Evolutionary conservation across 1,284 basidiomycete genomes (phyloP).

Genomic region (Calocybe gambosa): DNA sequence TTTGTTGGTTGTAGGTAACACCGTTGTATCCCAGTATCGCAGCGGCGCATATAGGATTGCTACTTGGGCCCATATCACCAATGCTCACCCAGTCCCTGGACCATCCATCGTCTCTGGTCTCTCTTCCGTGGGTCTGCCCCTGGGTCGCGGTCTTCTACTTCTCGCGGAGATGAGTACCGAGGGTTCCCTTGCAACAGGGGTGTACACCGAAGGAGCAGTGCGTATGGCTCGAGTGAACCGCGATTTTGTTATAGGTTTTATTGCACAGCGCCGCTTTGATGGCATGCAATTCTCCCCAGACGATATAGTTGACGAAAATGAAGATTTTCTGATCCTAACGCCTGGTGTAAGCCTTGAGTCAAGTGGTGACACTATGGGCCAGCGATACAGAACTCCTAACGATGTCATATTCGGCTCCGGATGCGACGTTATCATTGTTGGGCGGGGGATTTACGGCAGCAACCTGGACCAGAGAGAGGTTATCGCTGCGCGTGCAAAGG

Average conservation of each 20-base stretch:
- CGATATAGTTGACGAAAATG: constrained; percentile 23
- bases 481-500: constrained; percentile 67
- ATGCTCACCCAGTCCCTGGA: constrained; percentile 93
- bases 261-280: constrained; percentile 84
- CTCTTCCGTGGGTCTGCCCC: constrained; percentile 77
- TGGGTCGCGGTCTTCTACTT: constrained; percentile 83
- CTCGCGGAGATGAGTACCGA: constrained; percentile 96
- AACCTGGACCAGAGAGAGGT: constrained; percentile 38
- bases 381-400: constrained; percentile 92
- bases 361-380: constrained; percentile 87
- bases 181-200: constrained; percentile 79
- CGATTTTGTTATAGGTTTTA: constrained; percentile 94
- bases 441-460: constrained; percentile 88
- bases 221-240: constrained; percentile 76
- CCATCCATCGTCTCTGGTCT: constrained; percentile 91
- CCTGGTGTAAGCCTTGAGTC: constrained; percentile 88
- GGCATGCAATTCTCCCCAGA: constrained; percentile 41
- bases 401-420: constrained; percentile 81
- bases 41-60: constrained; percentile 92
- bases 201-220: constrained; percentile 84
- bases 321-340: constrained; percentile 90
- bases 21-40: constrained; percentile 92
- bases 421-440: constrained; percentile 98
- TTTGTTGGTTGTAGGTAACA: constrained; percentile 69
- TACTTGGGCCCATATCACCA: constrained; percentile 95